Conservation (phyloP, 2,329 filamentous ascomycete species). For the Calonectria montana region DNA sequence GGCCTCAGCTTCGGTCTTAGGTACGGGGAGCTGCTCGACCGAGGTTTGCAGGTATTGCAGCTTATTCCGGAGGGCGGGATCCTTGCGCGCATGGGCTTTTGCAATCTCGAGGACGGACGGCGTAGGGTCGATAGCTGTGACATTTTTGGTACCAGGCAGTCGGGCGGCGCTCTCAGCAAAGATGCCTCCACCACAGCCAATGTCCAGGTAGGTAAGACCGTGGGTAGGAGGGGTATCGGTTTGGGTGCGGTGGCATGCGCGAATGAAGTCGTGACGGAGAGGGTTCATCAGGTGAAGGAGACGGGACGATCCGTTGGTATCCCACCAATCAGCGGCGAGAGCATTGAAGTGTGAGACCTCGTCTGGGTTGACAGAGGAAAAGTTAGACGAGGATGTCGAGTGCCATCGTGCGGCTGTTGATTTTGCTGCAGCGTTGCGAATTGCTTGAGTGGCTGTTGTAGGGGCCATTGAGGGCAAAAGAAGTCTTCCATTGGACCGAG, state of each 20-base stretch:
- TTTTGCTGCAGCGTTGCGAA: constrained; percentile 9
- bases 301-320: constrained; percentile 90
- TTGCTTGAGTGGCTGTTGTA: constrained; percentile 15
- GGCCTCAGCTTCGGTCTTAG: constrained; percentile 51
- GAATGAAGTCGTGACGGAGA: constrained; percentile 92
- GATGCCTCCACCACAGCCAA: constrained; percentile 96
- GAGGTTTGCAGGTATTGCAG: constrained; percentile 81
- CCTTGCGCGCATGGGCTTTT: constrained; percentile 77
- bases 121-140: constrained; percentile 84
- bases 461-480: constrained; percentile 15
- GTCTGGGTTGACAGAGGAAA: constrained; percentile 83
- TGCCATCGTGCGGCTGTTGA: constrained; percentile 28
- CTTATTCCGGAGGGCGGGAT: constrained; percentile 73
- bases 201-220: constrained; percentile 80
- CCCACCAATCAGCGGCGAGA: constrained; percentile 97
- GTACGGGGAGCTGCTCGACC: constrained; percentile 74
- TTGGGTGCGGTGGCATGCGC: constrained; percentile 71
- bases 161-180: constrained; percentile 90
- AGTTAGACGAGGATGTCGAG: constrained; percentile 45
- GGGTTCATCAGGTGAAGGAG: constrained; percentile 99
- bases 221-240: constrained; percentile 51
- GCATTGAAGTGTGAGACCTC: constrained; percentile 96
- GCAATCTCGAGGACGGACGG: constrained; percentile 81
- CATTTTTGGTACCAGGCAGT: constrained; percentile 69
- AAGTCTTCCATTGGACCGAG: constrained; percentile 18